phyloP scores from a whole-genome alignment of 2,329 filamentous ascomycete genomes.

The Neonectria faginata region DNA sequence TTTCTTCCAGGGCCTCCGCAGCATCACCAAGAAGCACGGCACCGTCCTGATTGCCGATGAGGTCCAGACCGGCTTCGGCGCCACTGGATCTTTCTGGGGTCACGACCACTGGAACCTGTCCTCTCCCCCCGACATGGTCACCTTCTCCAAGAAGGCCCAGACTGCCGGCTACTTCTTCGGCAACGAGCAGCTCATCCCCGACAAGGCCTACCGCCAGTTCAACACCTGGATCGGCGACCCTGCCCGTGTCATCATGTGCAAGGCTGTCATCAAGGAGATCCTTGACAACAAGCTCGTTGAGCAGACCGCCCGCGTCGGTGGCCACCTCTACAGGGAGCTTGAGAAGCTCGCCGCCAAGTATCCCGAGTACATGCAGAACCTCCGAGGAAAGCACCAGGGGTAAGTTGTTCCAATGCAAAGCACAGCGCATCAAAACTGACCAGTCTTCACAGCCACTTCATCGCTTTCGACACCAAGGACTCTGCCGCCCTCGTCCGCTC shows the following conservation, averaged over 20 bases:
- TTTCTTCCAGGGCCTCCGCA: slow-evolving; percentile 82
- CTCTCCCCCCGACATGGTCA: slow-evolving; percentile 85
- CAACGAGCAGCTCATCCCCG: slow-evolving; percentile 78
- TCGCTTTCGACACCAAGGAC: slow-evolving; percentile 81
- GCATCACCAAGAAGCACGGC: slow-evolving; percentile 75
- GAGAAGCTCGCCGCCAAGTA: slow-evolving; percentile 72
- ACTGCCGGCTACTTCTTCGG: slow-evolving; percentile 87
- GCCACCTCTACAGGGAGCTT: slow-evolving; percentile 75
- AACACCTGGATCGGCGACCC: slow-evolving; percentile 92
- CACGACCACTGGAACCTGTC: slow-evolving; percentile 85
- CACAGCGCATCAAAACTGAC: slow-evolving; percentile 4
- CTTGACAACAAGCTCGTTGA: slow-evolving; percentile 75
- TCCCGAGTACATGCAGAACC: slow-evolving; percentile 76
- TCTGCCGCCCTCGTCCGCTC: slow-evolving; percentile 76
- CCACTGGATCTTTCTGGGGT: slow-evolving; percentile 90
- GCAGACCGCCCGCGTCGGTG: slow-evolving; percentile 73
- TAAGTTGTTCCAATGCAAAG: slow-evolving; percentile 25
- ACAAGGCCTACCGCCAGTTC: slow-evolving; percentile 87
- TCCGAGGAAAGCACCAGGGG: slow-evolving; percentile 80
- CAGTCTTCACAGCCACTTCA: slow-evolving; percentile 67
- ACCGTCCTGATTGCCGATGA: slow-evolving; percentile 85
- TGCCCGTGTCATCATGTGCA: slow-evolving; percentile 80
- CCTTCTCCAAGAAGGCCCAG: slow-evolving; percentile 89
- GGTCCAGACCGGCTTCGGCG: slow-evolving; percentile 83
- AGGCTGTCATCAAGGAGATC: slow-evolving; percentile 81